These are phyloP conservation scores for Aquilaria malaccensis DNA, from an alignment of 345 rosid genomes.

Conservation along the genomic window DNA sequence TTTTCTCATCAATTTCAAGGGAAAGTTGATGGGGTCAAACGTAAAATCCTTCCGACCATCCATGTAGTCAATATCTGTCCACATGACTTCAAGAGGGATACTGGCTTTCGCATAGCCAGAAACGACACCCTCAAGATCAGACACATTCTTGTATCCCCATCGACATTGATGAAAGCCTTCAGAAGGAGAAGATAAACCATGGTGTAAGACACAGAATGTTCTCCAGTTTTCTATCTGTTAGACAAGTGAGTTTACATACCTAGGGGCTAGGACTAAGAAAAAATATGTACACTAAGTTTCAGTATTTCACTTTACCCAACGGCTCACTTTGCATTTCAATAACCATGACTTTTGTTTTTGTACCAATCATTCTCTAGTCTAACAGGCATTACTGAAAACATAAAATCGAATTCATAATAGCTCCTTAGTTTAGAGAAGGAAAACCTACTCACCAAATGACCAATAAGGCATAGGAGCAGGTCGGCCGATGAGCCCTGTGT, in stretches of 20 bases:
- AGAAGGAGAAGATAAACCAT: neutral
- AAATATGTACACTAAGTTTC: too few relatives aligned
- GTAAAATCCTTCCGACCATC: slow-evolving; percentile 65
- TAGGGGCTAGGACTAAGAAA: too few relatives aligned
- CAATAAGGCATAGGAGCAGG: slow-evolving; percentile 83
- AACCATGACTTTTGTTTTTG: too few relatives aligned
- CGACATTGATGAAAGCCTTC: slow-evolving; percentile 74
- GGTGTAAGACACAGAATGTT: too few relatives aligned
- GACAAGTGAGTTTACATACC: too few relatives aligned
- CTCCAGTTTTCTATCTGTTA: too few relatives aligned
- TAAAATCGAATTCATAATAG: too few relatives aligned
- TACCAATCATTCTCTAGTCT: too few relatives aligned
- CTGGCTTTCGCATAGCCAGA: slow-evolving; percentile 58
- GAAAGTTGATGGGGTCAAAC: slow-evolving; percentile 60
- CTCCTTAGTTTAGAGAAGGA: too few relatives aligned
- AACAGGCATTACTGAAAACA: too few relatives aligned
- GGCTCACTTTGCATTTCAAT: too few relatives aligned
- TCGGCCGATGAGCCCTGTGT: slow-evolving; percentile 56
- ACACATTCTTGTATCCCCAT: slow-evolving; percentile 56
- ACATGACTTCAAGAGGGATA: slow-evolving; percentile 75
- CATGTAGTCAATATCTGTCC: slow-evolving; percentile 86
- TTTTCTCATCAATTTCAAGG: slow-evolving; percentile 31
- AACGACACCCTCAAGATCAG: slow-evolving; percentile 50
- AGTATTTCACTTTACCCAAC: too few relatives aligned
- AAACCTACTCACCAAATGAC: slow-evolving; percentile 48